Conservation (phyloP, 306 rosid species). For the Sesbania bispinosa region DNA sequence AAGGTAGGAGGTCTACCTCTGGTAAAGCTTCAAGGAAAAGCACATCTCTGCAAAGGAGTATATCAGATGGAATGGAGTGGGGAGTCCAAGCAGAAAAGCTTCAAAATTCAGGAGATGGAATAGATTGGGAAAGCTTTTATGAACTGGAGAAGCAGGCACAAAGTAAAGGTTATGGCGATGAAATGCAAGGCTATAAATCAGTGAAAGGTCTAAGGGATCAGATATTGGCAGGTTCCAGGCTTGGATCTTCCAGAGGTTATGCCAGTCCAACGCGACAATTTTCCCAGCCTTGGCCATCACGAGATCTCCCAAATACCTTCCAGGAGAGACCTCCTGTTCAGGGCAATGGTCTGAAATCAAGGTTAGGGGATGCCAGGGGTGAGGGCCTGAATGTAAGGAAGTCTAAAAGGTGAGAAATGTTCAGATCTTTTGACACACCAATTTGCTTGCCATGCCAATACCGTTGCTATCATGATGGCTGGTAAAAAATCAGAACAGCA, state of each 20-base stretch:
- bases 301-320: conserved; percentile 44
- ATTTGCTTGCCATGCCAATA: not conserved
- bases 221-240: conserved; percentile 59
- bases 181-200: conserved; percentile 67
- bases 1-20: conserved; percentile 67
- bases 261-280: conserved; percentile 82
- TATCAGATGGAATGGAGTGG: conserved; percentile 87
- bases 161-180: conserved; percentile 57
- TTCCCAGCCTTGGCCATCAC: conserved; percentile 73
- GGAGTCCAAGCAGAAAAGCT: conserved; percentile 59
- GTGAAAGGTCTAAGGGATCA: conserved; percentile 74
- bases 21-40: conserved; percentile 68
- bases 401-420: conserved; percentile 48
- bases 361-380: conserved; percentile 67
- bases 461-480: not conserved
- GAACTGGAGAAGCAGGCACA: conserved; percentile 64
- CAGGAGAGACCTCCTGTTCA: conserved; percentile 58
- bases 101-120: conserved; percentile 58
- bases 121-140: conserved; percentile 78
- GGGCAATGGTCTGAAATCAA: conserved; percentile 60
- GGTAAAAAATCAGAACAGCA: not conserved
- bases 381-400: conserved; percentile 60
- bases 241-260: conserved; percentile 52
- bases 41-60: conserved; percentile 86
- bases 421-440: not conserved